phyloP scores from a whole-genome alignment of 441 rosid genomes.

The Flueggea neowawraea region DNA sequence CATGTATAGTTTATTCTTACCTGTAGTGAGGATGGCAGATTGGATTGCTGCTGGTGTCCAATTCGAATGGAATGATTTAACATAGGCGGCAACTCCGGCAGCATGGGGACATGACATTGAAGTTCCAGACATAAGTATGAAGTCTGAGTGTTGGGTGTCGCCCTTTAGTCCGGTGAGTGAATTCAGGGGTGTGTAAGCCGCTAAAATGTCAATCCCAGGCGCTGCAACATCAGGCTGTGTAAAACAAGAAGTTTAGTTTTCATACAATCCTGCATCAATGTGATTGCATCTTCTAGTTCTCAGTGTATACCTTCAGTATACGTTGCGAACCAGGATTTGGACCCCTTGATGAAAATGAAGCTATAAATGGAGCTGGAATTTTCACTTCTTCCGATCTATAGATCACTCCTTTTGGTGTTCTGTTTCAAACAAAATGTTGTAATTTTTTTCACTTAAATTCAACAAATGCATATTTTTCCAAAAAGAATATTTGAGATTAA shows the following conservation, averaged over 20 bases:
- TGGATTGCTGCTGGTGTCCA: conserved; percentile 75
- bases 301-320: conserved; percentile 52
- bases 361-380: conserved; percentile 64
- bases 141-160: conserved; percentile 52
- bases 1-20: conserved; percentile 10
- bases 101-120: conserved; percentile 87
- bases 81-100: conserved; percentile 68
- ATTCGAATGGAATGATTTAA: conserved; percentile 65
- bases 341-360: conserved; percentile 82
- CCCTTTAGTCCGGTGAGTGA: conserved; percentile 70
- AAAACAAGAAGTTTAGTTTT: not conserved
- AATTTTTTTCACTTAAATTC: too few species aligned
- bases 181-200: conserved; percentile 63
- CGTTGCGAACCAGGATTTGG: conserved; percentile 64
- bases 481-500: too few species aligned
- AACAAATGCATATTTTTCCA: too few species aligned
- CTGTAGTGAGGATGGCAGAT: conserved; percentile 80
- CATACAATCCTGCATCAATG: too few species aligned
- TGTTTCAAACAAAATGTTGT: conserved; percentile 7
- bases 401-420: conserved; percentile 76
- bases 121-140: conserved; percentile 71
- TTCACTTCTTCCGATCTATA: conserved; percentile 45
- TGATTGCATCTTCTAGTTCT: too few species aligned
- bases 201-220: conserved; percentile 72
- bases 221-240: conserved; percentile 73